Evolutionary conservation across 495 filamentous ascomycete species (phyloP), one percentile per base, ranked within the genome.

Genomic region (Trichoderma reesei): DNA sequence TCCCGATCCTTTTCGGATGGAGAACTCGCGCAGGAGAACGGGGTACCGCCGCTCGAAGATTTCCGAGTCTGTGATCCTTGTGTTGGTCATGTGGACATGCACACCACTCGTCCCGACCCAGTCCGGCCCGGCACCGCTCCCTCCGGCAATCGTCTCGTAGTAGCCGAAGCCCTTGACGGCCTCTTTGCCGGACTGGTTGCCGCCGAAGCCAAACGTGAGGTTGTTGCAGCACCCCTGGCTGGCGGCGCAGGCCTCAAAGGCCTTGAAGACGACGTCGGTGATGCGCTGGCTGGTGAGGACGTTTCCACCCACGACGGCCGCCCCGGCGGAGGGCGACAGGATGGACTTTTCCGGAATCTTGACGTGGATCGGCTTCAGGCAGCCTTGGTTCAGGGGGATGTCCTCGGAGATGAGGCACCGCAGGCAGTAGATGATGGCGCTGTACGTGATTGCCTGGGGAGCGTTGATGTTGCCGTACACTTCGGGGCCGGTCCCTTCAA

Each of bases 81-180:
- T 98, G 73, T 98, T 98, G n/a, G 94, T 98, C 93, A 98, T 98
- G 74, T 98, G 93, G 26, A 86, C 88, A 72, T 98, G 94, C 54
- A 98, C 90, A 51, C 94, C 94, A 61, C 83, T 87, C 8, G 91
- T 91, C 54, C 94, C 94, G 63, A 90, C 82, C 94, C 94, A 98
- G 41, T 82, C 82, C 1, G 89, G 84, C 0, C 93, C 92, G 0
- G 94, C 94, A 61, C 94, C 94, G 67, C 85, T 89, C 9, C 94
- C 94, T 34, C 94, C 94, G 3, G 93, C 91, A 71, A 97, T 96
- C 1, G 92, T 97, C 76, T 97, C 92, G 76, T 98, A 98, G 80
- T 98, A 98, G 18, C 94, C 94, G 73, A 98, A 98, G 16, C 91
- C 92, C 63, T 81, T 82, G 41, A 86, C 79, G 59, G 80, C 81